Evolutionary conservation across 2,329 filamentous ascomycete species (phyloP).

Genomic region (Pleoardoris graminearum): DNA sequence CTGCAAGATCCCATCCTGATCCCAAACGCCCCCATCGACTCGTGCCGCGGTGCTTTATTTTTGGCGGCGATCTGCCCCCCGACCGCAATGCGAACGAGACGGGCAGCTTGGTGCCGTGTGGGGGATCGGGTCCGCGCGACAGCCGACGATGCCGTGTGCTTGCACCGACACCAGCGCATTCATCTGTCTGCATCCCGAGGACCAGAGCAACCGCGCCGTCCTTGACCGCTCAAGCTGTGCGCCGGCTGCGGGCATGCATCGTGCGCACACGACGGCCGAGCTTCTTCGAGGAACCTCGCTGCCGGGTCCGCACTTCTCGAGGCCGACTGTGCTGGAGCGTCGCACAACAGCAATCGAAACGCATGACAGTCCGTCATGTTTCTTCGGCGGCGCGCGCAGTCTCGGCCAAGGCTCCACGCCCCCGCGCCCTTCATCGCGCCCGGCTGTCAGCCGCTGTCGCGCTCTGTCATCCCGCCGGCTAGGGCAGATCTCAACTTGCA

Average conservation of each 20-base stretch:
- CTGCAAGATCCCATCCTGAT: conserved; percentile 17
- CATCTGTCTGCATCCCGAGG: neutral
- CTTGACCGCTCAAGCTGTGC: conserved; percentile 16
- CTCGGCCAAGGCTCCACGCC: conserved; percentile 26
- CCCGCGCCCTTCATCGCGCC: conserved; percentile 25
- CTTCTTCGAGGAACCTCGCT: conserved; percentile 30
- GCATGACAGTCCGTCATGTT: conserved; percentile 40
- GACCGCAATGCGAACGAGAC: conserved; percentile 4
- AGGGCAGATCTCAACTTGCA: neutral
- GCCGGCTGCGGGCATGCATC: conserved; percentile 12
- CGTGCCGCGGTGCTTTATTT: conserved; percentile 18
- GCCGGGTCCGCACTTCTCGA: conserved; percentile 24
- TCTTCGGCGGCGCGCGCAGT: conserved; percentile 19
- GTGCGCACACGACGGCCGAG: conserved; percentile 14
- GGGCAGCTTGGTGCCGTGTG: conserved; percentile 1
- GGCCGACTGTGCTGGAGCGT: conserved; percentile 21
- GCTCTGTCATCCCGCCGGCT: conserved; percentile 21
- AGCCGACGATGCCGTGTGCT: neutral
- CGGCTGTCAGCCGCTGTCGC: conserved; percentile 40
- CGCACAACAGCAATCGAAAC: conserved; percentile 32
- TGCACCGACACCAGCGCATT: neutral
- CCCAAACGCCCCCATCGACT: conserved; percentile 17
- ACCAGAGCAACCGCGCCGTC: neutral
- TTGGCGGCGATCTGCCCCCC: conserved; percentile 13
- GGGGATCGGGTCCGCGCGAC: neutral